Evolutionary conservation across 768 basidiomycete species (phyloP).

Genomic region (Termitomyces titanicus): DNA sequence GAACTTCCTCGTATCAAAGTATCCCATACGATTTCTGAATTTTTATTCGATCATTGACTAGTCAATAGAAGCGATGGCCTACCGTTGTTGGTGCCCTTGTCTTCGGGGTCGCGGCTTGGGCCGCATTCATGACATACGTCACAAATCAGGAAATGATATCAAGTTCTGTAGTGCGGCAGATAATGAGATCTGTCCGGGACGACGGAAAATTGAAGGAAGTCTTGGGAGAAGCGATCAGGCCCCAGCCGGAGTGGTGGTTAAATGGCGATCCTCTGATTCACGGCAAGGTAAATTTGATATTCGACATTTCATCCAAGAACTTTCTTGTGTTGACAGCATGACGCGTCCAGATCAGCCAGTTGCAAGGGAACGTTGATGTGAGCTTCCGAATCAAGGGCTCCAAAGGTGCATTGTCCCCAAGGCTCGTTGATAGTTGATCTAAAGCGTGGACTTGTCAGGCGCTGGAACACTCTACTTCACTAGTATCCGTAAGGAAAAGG

Average conservation of each 20-base stretch:
- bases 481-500: slow-evolving; percentile 75
- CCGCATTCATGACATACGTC: slow-evolving; percentile 61
- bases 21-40: not conserved
- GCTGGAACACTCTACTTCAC: slow-evolving; percentile 82
- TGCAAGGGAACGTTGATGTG: slow-evolving; percentile 75
- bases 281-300: slow-evolving; percentile 51
- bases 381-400: slow-evolving; percentile 75
- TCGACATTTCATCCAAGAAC: not conserved
- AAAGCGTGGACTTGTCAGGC: slow-evolving; percentile 31
- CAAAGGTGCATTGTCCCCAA: slow-evolving; percentile 39
- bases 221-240: slow-evolving; percentile 63
- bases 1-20: slow-evolving; percentile 37
- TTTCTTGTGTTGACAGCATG: not conserved
- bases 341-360: slow-evolving; percentile 55
- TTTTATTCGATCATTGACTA: not conserved
- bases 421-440: not conserved
- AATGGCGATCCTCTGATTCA: slow-evolving; percentile 72
- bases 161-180: slow-evolving; percentile 67
- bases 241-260: slow-evolving; percentile 68
- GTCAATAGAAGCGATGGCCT: slow-evolving; percentile 53
- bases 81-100: slow-evolving; percentile 43
- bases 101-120: slow-evolving; percentile 62
- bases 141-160: slow-evolving; percentile 78
- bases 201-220: slow-evolving; percentile 44
- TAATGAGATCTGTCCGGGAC: slow-evolving; percentile 57